phyloP scores from a whole-genome alignment of 495 filamentous ascomycete species.

The Daldinia grandis region DNA sequence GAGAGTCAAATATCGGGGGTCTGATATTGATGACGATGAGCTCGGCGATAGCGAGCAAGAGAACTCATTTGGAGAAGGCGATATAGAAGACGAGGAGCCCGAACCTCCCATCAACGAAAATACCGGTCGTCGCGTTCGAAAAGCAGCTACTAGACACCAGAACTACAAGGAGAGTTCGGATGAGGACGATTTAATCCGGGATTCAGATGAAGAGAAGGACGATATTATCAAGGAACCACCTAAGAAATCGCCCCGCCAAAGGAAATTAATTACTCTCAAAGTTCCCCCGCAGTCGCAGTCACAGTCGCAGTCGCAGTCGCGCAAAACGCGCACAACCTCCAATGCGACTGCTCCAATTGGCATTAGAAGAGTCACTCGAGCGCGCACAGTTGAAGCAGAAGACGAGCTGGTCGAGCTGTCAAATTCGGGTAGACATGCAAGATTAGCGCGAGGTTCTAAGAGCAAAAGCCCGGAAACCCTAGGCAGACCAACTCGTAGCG shows the following conservation, averaged over 20 bases:
- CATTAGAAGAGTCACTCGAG: conserved; percentile 55
- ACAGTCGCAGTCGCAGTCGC: conserved; percentile 16
- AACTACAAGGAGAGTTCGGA: conserved; percentile 60
- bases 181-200: conserved; percentile 43
- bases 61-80: conserved; percentile 65
- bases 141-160: conserved; percentile 60
- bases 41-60: conserved; percentile 64
- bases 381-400: conserved; percentile 52
- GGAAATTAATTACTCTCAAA: conserved; percentile 45
- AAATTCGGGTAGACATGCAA: conserved; percentile 78
- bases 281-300: conserved; percentile 24
- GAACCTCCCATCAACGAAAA: conserved; percentile 68
- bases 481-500: conserved; percentile 62
- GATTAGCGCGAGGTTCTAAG: conserved; percentile 56
- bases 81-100: conserved; percentile 69
- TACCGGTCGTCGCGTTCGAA: conserved; percentile 74
- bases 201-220: conserved; percentile 47
- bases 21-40: conserved; percentile 76
- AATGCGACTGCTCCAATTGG: conserved; percentile 28
- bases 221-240: conserved; percentile 38
- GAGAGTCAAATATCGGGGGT: conserved; percentile 59
- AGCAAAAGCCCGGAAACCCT: conserved; percentile 73
- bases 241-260: conserved; percentile 33
- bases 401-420: conserved; percentile 63
- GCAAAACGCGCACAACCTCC: conserved; percentile 24